Conservation (phyloP, 495 filamentous ascomycete genomes). For the Chaetomium fimeti region DNA sequence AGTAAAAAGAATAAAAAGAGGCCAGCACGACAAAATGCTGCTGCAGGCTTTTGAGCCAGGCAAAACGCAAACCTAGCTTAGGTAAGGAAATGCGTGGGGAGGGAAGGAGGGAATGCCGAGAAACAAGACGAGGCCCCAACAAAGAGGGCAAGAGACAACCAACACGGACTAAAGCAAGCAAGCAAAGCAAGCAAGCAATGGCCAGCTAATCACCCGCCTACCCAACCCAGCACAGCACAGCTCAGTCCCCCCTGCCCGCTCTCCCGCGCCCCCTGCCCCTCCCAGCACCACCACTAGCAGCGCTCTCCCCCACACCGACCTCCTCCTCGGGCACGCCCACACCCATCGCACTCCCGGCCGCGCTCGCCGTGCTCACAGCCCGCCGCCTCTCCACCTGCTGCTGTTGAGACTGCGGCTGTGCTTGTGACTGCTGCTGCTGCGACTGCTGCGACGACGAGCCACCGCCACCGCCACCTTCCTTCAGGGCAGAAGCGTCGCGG, state of each 20-base stretch:
- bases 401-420: conserved; percentile 44
- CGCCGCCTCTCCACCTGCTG: conserved; percentile 32
- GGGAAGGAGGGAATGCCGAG: no score
- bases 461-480: conserved; percentile 6
- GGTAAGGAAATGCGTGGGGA: no score
- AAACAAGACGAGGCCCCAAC: no score
- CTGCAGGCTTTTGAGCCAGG: no score
- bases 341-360: conserved; percentile 34
- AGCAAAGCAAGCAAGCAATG: no score
- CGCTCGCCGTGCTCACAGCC: conserved; percentile 42
- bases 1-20: no score
- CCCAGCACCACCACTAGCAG: conserved; percentile 22
- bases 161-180: no score
- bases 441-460: neutral
- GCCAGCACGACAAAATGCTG: no score
- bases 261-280: neutral
- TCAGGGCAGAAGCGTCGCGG: conserved; percentile 32
- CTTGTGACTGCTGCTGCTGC: conserved; percentile 2
- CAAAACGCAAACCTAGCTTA: no score
- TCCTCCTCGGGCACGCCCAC: conserved; percentile 51
- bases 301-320: conserved; percentile 57
- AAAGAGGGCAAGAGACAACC: no score
- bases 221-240: no score
- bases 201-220: no score
- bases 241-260: neutral